Conservation (phyloP, 2,329 filamentous ascomycete species). For the Fusarium avenaceum region DNA sequence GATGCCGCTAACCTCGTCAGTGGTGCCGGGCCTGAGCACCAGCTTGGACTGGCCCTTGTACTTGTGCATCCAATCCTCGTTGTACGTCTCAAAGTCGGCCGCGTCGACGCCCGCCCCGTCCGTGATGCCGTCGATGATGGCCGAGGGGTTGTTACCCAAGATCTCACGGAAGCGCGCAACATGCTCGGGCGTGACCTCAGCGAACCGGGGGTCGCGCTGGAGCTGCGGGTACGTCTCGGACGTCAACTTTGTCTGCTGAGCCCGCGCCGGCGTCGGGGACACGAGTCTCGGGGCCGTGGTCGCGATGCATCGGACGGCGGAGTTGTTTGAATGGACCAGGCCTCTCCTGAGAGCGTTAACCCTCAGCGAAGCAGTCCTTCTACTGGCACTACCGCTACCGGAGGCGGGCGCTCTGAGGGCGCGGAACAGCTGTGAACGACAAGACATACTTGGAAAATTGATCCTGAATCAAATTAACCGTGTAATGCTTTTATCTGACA, state of each 20-base stretch:
- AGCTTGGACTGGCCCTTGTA: slow-evolving; percentile 91
- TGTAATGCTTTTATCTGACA: slow-evolving; percentile 1
- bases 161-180: slow-evolving; percentile 85
- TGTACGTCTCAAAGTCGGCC: slow-evolving; percentile 93
- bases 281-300: slow-evolving; percentile 51
- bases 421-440: slow-evolving; percentile 47
- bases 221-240: slow-evolving; percentile 87
- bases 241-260: slow-evolving; percentile 73
- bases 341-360: slow-evolving; percentile 17
- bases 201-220: slow-evolving; percentile 82
- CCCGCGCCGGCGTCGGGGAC: slow-evolving; percentile 34
- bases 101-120: slow-evolving; percentile 69
- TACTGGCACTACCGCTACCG: slow-evolving; percentile 26
- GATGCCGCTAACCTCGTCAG: slow-evolving; percentile 90
- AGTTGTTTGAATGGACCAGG: slow-evolving; percentile 18
- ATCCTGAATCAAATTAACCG: slow-evolving; percentile 28
- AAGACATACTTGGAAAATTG: slow-evolving; percentile 40
- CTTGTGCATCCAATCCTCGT: slow-evolving; percentile 99
- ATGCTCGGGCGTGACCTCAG: slow-evolving; percentile 80
- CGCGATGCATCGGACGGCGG: slow-evolving; percentile 45
- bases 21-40: slow-evolving; percentile 86
- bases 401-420: slow-evolving; percentile 44
- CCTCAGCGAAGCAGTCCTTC: slow-evolving; percentile 32
- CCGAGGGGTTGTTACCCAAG: slow-evolving; percentile 79
- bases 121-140: slow-evolving; percentile 86